Evolutionary conservation across 1,284 basidiomycete species (phyloP).

Genomic region (Irpex sp.): DNA sequence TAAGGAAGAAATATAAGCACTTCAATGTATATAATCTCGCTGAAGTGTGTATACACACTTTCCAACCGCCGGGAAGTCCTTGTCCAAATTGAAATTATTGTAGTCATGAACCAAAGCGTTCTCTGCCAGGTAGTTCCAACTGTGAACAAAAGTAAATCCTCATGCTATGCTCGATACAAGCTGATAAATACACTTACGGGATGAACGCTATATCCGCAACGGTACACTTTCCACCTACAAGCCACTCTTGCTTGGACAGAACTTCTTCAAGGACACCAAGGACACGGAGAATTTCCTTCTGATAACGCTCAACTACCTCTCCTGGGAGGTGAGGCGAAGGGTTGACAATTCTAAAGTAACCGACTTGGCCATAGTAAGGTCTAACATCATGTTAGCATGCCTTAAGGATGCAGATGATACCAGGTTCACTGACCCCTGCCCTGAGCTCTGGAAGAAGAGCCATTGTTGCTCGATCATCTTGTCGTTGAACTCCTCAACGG

Average conservation of each 20-base stretch:
- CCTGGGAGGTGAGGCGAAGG: conserved; percentile 24
- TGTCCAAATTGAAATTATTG: conserved; percentile 8
- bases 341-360: conserved; percentile 27
- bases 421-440: not conserved
- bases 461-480: conserved; percentile 6
- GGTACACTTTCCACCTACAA: conserved; percentile 17
- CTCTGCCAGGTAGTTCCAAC: conserved; percentile 8
- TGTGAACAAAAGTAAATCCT: not conserved
- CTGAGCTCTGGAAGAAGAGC: conserved; percentile 13
- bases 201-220: conserved; percentile 17
- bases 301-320: conserved; percentile 26
- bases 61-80: conserved; percentile 7
- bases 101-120: conserved; percentile 5
- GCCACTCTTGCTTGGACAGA: conserved; percentile 13
- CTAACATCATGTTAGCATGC: not conserved
- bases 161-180: not conserved
- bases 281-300: conserved; percentile 30
- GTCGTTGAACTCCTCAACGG: conserved; percentile 36
- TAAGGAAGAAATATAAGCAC: not conserved
- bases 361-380: conserved; percentile 23
- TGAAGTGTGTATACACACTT: not conserved
- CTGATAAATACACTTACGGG: not conserved
- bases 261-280: conserved; percentile 29
- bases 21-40: too few species aligned
- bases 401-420: not conserved